phyloP scores from a whole-genome alignment of 441 rosid species.

The Corymbia calophylla region DNA sequence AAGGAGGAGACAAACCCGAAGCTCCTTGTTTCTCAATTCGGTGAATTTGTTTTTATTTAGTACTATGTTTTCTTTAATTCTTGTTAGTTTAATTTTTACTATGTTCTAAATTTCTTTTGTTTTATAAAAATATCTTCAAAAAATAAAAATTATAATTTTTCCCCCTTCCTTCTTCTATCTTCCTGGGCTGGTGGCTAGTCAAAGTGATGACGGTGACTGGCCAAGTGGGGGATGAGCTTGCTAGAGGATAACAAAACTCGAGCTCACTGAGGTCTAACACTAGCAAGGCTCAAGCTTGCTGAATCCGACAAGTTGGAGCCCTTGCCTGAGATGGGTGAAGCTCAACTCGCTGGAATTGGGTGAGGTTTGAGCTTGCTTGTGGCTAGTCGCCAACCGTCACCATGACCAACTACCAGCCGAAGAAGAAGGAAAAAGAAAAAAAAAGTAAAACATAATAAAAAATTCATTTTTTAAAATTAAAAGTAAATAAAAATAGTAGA shows the following conservation, averaged over 20 bases:
- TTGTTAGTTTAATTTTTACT: no score
- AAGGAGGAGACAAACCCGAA: no score
- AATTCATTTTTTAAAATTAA: no score
- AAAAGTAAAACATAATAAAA: no score
- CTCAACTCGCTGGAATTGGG: accelerated
- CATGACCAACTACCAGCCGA: neutral
- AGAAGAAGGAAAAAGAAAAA: neutral
- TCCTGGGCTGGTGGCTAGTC: accelerated
- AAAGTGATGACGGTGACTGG: accelerated
- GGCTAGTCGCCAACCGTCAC: neutral
- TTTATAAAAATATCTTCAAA: no score
- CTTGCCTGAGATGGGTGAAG: neutral
- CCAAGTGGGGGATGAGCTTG: neutral
- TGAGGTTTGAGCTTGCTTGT: neutral
- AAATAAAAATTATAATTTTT: no score
- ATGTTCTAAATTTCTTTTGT: no score
- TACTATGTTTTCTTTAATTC: no score
- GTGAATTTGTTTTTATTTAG: no score
- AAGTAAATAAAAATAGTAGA: no score
- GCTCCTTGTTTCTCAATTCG: no score
- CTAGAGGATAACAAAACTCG: neutral
- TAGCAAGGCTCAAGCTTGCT: accelerated
- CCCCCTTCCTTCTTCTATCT: neutral
- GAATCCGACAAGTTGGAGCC: neutral
- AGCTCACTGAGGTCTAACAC: no score